Evolutionary conservation across 805 yeast species (phyloP).

Genomic region (Zygoascus flipseniorum): DNA sequence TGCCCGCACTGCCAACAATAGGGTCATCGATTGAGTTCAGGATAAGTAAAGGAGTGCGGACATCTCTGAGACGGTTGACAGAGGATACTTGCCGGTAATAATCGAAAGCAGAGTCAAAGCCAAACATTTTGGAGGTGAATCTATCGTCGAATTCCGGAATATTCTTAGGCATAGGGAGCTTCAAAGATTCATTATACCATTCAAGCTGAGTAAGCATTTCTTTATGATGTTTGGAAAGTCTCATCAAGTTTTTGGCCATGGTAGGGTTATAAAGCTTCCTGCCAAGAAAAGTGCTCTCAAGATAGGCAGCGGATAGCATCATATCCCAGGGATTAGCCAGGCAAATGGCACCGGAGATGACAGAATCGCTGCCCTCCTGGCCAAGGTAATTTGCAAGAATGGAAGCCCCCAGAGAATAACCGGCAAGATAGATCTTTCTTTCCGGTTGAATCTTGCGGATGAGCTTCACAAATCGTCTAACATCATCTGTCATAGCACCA

Average conservation of each 20-base stretch:
- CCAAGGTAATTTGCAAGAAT: slow-evolving; percentile 67
- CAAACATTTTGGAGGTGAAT: slow-evolving; percentile 59
- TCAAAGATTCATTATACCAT: slow-evolving; percentile 25
- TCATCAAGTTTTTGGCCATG: slow-evolving; percentile 40
- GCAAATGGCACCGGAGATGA: slow-evolving; percentile 46
- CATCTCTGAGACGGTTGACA: slow-evolving; percentile 38
- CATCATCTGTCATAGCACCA: slow-evolving; percentile 66
- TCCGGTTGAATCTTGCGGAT: slow-evolving; percentile 48
- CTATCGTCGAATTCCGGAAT: slow-evolving; percentile 53
- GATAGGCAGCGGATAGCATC: slow-evolving; percentile 36
- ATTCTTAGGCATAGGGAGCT: slow-evolving; percentile 10
- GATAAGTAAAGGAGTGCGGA: slow-evolving; percentile 56
- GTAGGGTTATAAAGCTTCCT: slow-evolving; percentile 40
- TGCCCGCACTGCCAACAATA: slow-evolving; percentile 42
- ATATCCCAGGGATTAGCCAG: slow-evolving; percentile 74
- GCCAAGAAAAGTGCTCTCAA: slow-evolving; percentile 38
- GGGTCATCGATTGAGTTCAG: slow-evolving; percentile 73
- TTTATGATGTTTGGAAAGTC: slow-evolving; percentile 37
- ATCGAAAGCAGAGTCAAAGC: slow-evolving; percentile 52
- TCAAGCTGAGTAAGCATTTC: slow-evolving; percentile 29
- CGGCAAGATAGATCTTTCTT: slow-evolving; percentile 60
- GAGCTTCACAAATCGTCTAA: slow-evolving; percentile 46
- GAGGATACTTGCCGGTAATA: slow-evolving; percentile 63
- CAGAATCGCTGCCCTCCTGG: slow-evolving; percentile 40
- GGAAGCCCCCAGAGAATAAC: slow-evolving; percentile 74